These are phyloP conservation scores for Rhinocladiella similis DNA, from an alignment of 2,329 filamentous ascomycete species.

Conservation along the genomic window DNA sequence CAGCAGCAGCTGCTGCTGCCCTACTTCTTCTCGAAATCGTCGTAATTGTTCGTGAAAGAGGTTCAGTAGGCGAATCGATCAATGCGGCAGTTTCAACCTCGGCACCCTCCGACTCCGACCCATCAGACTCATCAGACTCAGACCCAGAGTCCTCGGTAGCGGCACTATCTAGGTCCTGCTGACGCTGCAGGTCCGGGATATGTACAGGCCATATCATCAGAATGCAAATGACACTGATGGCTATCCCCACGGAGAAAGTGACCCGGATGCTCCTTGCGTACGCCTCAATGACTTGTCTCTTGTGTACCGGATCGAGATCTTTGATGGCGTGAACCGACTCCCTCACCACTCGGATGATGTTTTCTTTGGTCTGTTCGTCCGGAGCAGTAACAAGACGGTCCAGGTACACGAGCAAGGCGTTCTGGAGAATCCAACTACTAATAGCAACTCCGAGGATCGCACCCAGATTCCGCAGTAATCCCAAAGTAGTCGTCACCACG, in stretches of 20 bases:
- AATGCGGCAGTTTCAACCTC: not conserved
- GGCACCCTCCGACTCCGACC: not conserved
- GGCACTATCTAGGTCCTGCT: slow-evolving; percentile 14
- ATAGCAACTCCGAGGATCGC: slow-evolving; percentile 27
- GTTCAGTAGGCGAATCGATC: not conserved
- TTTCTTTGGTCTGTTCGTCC: slow-evolving; percentile 17
- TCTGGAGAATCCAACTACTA: slow-evolving; percentile 28
- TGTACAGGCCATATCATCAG: slow-evolving; percentile 20
- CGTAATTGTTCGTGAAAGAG: slow-evolving; percentile 4
- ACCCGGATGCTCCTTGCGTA: slow-evolving; percentile 24
- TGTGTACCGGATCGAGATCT: slow-evolving; percentile 20
- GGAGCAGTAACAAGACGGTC: slow-evolving; percentile 10
- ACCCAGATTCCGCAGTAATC: slow-evolving; percentile 23
- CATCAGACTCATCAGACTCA: not conserved
- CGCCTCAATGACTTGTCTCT: slow-evolving; percentile 26
- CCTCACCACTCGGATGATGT: slow-evolving; percentile 23
- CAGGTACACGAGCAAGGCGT: slow-evolving; percentile 25
- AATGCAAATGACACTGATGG: slow-evolving; percentile 13
- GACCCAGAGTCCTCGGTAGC: not conserved
- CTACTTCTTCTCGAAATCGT: slow-evolving; percentile 2
- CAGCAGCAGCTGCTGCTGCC: not conserved
- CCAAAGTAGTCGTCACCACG: slow-evolving; percentile 36
- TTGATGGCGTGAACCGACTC: slow-evolving; percentile 23
- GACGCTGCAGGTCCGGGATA: slow-evolving; percentile 19
- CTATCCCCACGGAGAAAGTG: slow-evolving; percentile 20